phyloP scores from a whole-genome alignment of 1,139 yeast genomes.

The Hyphopichia fennica region DNA sequence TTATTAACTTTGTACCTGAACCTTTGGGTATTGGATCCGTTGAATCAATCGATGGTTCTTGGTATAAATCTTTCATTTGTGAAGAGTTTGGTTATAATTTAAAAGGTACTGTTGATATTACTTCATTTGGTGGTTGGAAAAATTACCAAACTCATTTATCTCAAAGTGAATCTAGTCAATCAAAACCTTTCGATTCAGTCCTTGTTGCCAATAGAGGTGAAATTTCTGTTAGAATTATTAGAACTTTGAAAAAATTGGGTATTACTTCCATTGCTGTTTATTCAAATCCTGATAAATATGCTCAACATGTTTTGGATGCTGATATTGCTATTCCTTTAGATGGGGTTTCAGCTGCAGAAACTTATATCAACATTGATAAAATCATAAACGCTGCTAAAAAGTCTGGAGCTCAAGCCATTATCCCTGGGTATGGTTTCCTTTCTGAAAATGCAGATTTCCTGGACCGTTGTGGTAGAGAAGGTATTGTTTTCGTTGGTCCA shows the following conservation, averaged over 20 bases:
- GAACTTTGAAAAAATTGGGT: constrained; percentile 76
- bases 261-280: constrained; percentile 84
- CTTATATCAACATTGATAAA: constrained; percentile 83
- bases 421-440: constrained; percentile 96
- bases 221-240: constrained; percentile 91
- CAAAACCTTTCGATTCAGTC: constrained; percentile 75
- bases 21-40: constrained; percentile 95
- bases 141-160: constrained; percentile 51
- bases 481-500: constrained; percentile 92
- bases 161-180: constrained; percentile 11
- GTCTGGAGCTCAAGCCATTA: constrained; percentile 85
- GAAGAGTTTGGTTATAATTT: constrained; percentile 81
- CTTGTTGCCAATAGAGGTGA: constrained; percentile 97
- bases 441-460: constrained; percentile 97
- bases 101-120: constrained; percentile 74
- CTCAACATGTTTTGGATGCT: constrained; percentile 81
- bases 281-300: constrained; percentile 86
- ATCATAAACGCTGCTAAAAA: constrained; percentile 81
- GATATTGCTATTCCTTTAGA: constrained; percentile 78
- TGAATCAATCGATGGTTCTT: constrained; percentile 73
- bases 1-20: constrained; percentile 84
- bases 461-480: constrained; percentile 78
- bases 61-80: constrained; percentile 91
- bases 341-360: constrained; percentile 85
- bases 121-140: constrained; percentile 87